Conservation (phyloP, 2,329 filamentous ascomycete genomes). For the Ophiostoma perfectum region DNA sequence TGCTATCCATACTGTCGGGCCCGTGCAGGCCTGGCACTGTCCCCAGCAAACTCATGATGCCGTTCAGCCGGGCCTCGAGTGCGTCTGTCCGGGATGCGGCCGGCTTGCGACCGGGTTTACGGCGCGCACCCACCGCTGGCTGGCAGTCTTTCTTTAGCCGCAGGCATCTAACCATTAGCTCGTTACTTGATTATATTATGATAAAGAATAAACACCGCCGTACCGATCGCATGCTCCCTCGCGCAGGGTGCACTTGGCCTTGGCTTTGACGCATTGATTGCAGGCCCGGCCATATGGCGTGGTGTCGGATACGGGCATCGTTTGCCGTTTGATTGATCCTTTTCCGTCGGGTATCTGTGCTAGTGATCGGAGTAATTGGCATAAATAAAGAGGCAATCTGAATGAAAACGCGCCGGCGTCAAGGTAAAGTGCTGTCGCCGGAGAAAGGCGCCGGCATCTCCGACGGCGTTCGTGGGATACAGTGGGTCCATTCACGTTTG, state of each 20-base stretch:
- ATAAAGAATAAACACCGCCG: too few relatives aligned
- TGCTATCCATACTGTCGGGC: neutral
- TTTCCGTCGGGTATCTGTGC: neutral
- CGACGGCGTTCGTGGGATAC: neutral
- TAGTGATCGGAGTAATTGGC: neutral
- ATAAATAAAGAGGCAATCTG: neutral
- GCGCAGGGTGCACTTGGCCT: constrained; percentile 21
- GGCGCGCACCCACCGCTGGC: constrained; percentile 17
- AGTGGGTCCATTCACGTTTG: neutral
- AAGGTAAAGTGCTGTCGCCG: neutral
- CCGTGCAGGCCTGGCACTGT: neutral
- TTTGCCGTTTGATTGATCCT: neutral
- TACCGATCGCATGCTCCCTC: constrained; percentile 21
- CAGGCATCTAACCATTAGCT: constrained; percentile 4
- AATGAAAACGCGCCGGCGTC: constrained; percentile 9
- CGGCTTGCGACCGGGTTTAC: constrained; percentile 20
- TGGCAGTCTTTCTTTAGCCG: constrained; percentile 22
- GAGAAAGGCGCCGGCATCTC: neutral
- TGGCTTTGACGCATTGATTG: constrained; percentile 21
- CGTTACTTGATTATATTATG: too few relatives aligned
- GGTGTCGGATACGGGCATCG: constrained; percentile 4
- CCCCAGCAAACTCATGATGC: constrained; percentile 18
- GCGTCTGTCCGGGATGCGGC: constrained; percentile 17
- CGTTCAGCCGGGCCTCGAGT: constrained; percentile 21
- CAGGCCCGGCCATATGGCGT: constrained; percentile 21